Base-by-base conservation (phyloP, 208 protist species). In the Acanthamoeba castellanii region DNA sequence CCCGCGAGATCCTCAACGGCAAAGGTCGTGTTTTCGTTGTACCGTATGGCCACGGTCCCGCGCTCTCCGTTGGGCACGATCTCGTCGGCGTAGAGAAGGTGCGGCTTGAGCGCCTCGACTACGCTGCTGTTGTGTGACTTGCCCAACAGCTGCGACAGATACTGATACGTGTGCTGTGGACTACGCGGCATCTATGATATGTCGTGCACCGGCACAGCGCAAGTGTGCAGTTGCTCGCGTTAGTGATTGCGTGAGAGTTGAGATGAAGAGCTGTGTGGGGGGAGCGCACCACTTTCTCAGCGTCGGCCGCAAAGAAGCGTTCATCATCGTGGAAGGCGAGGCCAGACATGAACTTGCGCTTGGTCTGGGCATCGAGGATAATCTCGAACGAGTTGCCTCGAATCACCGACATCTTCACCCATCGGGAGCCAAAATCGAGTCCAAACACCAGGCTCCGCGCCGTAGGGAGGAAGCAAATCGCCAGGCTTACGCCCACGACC, bases 311-410 rank as follows among this genome's bases (percentile, higher is more conserved):
- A 88, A 99, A 98, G 68, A 97, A 95, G n/a, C 98, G 96, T 88
- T 99, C 98, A 37, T 92, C 82, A 74, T 97, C 97, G 57, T 98
- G 97, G 95, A 99, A 99, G 16, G 98, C 98, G 22, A 99, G 93
- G 72, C 97, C 98, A n/a, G 97, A 96, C 18, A 97, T 94, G 61
- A 98, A 99, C 91, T 99, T 99, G 18, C 98, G 97, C 70, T 98
- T 98, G 25, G 98, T 96, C 95, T 99, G 98, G 85, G 99, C 98
- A 94, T 99, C 99, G 22, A 99, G 95, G 45, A 99, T 97, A 25
- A 99, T 97, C 64, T 98, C 96, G n/a, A 99, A 97, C 61, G 96
- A 96, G 47, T 97, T 87, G 72, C 94, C 93, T 16, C 94, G 92
- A 45, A 97, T 96, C 20, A 96, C 57, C 34, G 95, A 96, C 30